Conservation (phyloP, 176 grass and related monocot species). For the Triticum monococcum region DNA sequence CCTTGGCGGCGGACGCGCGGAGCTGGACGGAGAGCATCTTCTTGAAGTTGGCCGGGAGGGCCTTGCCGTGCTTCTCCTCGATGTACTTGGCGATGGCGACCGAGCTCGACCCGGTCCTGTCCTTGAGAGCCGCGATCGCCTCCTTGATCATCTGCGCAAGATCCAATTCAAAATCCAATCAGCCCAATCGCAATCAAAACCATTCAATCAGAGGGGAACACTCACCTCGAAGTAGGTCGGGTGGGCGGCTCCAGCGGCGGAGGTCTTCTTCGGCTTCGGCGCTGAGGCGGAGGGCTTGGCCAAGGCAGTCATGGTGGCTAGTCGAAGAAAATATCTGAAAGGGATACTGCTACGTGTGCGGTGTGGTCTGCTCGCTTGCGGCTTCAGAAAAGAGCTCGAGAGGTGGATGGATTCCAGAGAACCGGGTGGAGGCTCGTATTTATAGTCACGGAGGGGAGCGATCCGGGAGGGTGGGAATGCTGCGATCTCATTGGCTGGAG, state of each 20-base stretch:
- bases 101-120: conserved; percentile 86
- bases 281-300: background rate
- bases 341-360: background rate
- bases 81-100: conserved; percentile 79
- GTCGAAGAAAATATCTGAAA: background rate
- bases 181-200: background rate
- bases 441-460: background rate
- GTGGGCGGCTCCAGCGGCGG: conserved; percentile 29
- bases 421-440: fast-evolving
- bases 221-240: conserved; percentile 68
- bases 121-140: conserved; percentile 64
- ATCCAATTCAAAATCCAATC: background rate
- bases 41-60: conserved; percentile 74
- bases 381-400: no score
- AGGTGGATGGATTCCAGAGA: background rate
- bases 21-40: conserved; percentile 70
- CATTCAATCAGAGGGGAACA: background rate
- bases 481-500: conserved; percentile 12
- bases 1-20: conserved; percentile 53
- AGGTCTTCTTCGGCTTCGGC: conserved; percentile 42
- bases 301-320: conserved; percentile 39
- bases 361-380: background rate
- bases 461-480: background rate
- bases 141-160: conserved; percentile 80
- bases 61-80: conserved; percentile 69